Evolutionary conservation across 805 yeast species (phyloP).

Genomic region (Naumovozyma dairenensis): DNA sequence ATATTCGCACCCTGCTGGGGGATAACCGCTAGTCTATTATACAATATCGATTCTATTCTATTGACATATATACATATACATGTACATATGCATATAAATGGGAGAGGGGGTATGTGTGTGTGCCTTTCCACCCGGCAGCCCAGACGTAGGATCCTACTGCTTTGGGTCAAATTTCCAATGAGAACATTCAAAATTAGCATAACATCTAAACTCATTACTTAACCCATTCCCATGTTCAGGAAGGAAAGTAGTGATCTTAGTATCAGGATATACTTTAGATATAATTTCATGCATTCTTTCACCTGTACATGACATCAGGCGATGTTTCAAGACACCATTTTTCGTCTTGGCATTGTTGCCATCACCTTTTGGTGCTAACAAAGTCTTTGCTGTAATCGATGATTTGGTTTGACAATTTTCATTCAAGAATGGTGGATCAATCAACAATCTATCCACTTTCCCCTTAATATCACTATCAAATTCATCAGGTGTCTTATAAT

Average conservation of each 20-base stretch:
- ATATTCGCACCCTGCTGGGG: too few species aligned
- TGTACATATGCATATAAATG: too few species aligned
- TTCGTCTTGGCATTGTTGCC: slow-evolving; percentile 30
- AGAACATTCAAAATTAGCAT: slow-evolving; percentile 63
- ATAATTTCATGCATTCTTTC: slow-evolving; percentile 74
- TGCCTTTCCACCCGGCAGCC: too few species aligned
- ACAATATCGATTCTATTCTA: too few species aligned
- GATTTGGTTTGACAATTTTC: slow-evolving; percentile 69
- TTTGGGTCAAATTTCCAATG: slow-evolving; percentile 68
- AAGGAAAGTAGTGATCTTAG: slow-evolving; percentile 50
- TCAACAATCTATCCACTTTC: slow-evolving; percentile 59
- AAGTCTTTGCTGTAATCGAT: slow-evolving; percentile 49
- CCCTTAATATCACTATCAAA: slow-evolving; percentile 48
- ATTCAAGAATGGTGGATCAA: slow-evolving; percentile 85
- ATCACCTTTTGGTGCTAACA: slow-evolving; percentile 38
- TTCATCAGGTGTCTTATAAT: slow-evolving; percentile 59
- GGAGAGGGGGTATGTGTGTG: too few species aligned
- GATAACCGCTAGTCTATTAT: too few species aligned
- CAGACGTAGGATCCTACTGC: too few species aligned
- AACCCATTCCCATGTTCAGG: slow-evolving; percentile 83
- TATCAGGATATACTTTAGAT: slow-evolving; percentile 50
- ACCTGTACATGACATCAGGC: slow-evolving; percentile 74
- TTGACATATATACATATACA: too few species aligned
- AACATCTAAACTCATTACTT: slow-evolving; percentile 81
- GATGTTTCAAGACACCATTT: slow-evolving; percentile 35